Conservation (phyloP, 371 early-diverging fungal genomes). For the Lichtheimia ornata region DNA sequence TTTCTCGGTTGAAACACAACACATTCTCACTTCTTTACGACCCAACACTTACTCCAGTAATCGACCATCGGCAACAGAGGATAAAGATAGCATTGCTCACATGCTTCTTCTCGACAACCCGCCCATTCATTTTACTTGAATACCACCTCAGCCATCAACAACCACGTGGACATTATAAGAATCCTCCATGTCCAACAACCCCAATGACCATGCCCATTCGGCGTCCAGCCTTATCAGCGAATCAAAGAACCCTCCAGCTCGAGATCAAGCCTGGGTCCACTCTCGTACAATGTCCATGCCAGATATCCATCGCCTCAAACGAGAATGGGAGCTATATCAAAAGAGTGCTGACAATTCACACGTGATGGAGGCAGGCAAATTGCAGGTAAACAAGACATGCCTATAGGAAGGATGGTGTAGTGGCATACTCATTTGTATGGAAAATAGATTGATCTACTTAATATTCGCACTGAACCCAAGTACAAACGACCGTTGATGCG, state of each 20-base stretch:
- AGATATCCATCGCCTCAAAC: slow-evolving; percentile 29
- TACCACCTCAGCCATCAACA: too few relatives aligned
- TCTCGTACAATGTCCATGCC: slow-evolving; percentile 34
- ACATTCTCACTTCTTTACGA: too few relatives aligned
- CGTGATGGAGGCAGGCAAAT: slow-evolving; percentile 17
- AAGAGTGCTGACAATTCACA: slow-evolving; percentile 11
- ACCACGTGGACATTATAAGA: too few relatives aligned
- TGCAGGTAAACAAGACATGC: slow-evolving; percentile 28
- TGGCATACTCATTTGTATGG: slow-evolving; percentile 1
- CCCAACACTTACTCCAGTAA: too few relatives aligned
- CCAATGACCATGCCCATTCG: too few relatives aligned
- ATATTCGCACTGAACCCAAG: slow-evolving; percentile 37
- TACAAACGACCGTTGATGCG: slow-evolving; percentile 43
- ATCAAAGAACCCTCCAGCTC: slow-evolving; percentile 9
- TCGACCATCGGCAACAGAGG: too few relatives aligned
- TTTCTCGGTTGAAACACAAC: too few relatives aligned
- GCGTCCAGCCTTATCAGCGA: too few relatives aligned
- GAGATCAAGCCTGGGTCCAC: slow-evolving; percentile 13
- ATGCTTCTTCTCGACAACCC: too few relatives aligned
- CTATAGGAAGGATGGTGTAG: background rate
- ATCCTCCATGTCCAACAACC: too few relatives aligned
- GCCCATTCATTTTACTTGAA: too few relatives aligned
- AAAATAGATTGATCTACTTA: slow-evolving; percentile 44
- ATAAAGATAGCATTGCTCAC: too few relatives aligned
- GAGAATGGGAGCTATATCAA: slow-evolving; percentile 40